These are phyloP conservation scores for Exophiala bonariae DNA, from an alignment of 2,329 filamentous ascomycete genomes.

Conservation along the genomic window DNA sequence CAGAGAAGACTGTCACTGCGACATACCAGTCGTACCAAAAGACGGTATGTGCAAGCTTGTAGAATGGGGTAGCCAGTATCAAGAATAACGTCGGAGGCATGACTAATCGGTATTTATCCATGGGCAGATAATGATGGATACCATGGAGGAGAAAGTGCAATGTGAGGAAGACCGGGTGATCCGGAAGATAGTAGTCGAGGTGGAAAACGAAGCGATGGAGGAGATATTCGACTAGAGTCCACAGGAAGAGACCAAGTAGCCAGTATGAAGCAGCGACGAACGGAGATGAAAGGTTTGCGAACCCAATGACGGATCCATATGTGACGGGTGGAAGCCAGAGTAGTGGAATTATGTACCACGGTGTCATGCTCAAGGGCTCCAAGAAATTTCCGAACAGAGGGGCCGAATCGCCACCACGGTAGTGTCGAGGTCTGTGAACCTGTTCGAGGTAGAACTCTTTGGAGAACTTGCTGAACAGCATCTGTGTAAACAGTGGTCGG, in stretches of 20 bases:
- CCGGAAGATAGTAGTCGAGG: conserved; percentile 85
- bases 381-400: conserved; percentile 97
- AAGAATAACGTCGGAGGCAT: conserved; percentile 93
- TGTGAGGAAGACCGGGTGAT: conserved; percentile 84
- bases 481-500: conserved; percentile 79
- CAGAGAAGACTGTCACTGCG: conserved; percentile 76
- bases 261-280: conserved; percentile 63
- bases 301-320: conserved; percentile 70
- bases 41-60: conserved; percentile 79
- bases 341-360: conserved; percentile 86
- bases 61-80: conserved; percentile 83
- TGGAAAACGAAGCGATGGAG: conserved; percentile 93
- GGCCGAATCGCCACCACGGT: conserved; percentile 87
- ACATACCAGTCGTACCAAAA: conserved; percentile 85
- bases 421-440: conserved; percentile 92
- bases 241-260: conserved; percentile 70
- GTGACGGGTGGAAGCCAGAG: conserved; percentile 80
- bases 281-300: conserved; percentile 46
- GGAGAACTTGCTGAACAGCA: conserved; percentile 83
- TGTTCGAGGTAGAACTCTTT: conserved; percentile 98
- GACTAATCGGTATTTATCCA: conserved; percentile 95
- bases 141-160: conserved; percentile 92
- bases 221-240: conserved; percentile 87
- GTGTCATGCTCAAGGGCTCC: conserved; percentile 93
- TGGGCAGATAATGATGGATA: conserved; percentile 97